Evolutionary conservation across 352 stramenopile genomes (phyloP), one percentile per base, ranked within the genome.

Genomic region (Elongisporangium prolatum): DNA sequence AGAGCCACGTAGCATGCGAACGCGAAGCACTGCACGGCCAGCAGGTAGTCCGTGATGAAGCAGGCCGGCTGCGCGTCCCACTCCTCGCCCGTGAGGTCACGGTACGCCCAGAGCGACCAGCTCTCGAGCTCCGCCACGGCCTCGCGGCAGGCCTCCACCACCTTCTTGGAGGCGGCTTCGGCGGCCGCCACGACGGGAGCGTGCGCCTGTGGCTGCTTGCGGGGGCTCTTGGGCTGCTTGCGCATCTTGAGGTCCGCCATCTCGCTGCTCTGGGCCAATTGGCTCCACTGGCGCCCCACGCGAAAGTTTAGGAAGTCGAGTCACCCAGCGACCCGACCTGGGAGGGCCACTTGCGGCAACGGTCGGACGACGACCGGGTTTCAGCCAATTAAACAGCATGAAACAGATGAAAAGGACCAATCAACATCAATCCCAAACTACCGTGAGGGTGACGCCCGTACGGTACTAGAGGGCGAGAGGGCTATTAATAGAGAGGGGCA

Each of bases 1-100:
- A 92, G 70, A n/a, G 71, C 71, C 48, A 92, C 74, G 68, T 95
- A 95, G 17, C 81, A 67, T 52, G 82, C 74, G 67, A 89, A 92
- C 51, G 77, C 74, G 57, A 95, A 95, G 70, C 81, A 93, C 69
- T 95, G 86, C 17, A 91, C 52, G 10, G 82, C 86, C 55, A 95
- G 71, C 34, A 93, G 50, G 65, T 95, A 95, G 71, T 95, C 86
- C 2, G 86, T 95, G 67, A 95, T 91, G 61, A 93, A 92, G 68
- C 84, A 93, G 55, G 86, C 86, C 5, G 86, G 86, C 64, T 95
- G 86, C 51, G 82, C 85, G 57, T 93, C 83, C 86, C 86, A 95
- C 55, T 90, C 78, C 63, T 95, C 86, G 24, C 86, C 86, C 24
- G 72, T 75, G n/a, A 68, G 64, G 57, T 88, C 82, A 24, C 77